Base-by-base conservation (phyloP, 495 filamentous ascomycete species). In the Stereocaulon alpinum region DNA sequence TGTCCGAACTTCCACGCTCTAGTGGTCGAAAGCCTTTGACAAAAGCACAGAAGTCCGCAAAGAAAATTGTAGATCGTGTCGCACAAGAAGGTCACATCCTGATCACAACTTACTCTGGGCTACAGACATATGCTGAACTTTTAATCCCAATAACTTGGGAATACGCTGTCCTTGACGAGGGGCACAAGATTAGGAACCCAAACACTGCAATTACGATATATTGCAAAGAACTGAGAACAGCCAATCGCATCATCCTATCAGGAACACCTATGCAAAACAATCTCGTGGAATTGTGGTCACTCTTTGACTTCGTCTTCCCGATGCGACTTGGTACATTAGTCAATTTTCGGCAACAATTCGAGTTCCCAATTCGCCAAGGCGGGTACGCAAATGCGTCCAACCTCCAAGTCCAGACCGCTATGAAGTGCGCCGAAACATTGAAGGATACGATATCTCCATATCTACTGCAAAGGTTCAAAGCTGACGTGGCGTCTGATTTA, bases 191-290 rank as follows among this genome's bases (percentile, higher is more conserved):
- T 61, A 83, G 91, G 22, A 97, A 97, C 67, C 93, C 93, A 2
- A 91, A 97, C 66, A 87, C 91, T 4, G 84, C 82, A 0, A 91
- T 96, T 58, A 95, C 93, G 0, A 86, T 96, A 50, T 86, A 88
- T 64, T 95, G 88, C 78, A 97, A 97, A 68, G 87, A 94, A 65
- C 76, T 98, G 15, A 78, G 83, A 37, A 97, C 93, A 7, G 77
- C 84, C 4, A 91, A 97, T 68, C 84, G 93, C 29, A 76, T 97
- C 53, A 97, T 98, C 60, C 76, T 97, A 6, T 96, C 93, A 0
- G 93, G 93, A 9, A 98, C 93, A 1, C 93, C 93, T 1, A 95
- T 98, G 78, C 93, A 98, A 71, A 98, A 98, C 68, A 96, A 96
- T 63, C 77, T 98, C 14, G 80, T 86, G n/a, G 93, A 98, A 66